Conservation (phyloP, 129 eudicot genomes). For the Chrysanthemum seticuspe region DNA sequence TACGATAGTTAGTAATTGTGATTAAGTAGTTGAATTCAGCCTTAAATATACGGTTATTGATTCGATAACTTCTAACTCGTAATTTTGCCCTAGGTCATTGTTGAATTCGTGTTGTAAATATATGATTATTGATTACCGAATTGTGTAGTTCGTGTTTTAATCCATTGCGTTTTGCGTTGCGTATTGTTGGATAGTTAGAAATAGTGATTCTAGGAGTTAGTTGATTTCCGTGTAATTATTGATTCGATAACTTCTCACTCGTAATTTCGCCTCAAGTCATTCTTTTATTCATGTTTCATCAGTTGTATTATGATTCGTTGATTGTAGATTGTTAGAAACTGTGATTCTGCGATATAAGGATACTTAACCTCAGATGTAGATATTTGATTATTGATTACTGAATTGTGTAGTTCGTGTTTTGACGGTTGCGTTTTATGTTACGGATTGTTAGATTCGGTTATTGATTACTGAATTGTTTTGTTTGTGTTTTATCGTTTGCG, state of each 20-base stretch:
- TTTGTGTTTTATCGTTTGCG: not conserved
- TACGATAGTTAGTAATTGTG: no score
- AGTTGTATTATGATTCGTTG: no score
- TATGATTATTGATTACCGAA: slow-evolving; percentile 5
- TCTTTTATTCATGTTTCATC: no score
- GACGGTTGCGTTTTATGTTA: no score
- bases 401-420: no score
- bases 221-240: not conserved
- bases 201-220: not conserved
- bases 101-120: not conserved
- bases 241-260: no score
- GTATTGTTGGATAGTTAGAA: not conserved
- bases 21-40: not conserved
- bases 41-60: not conserved
- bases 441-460: no score
- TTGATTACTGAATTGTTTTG: not conserved
- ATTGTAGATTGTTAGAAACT: no score
- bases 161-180: not conserved
- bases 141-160: slow-evolving; percentile 1
- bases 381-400: no score
- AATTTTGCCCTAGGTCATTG: not conserved
- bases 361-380: no score
- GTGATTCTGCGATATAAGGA: no score
- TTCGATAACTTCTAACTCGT: not conserved
- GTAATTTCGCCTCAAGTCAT: no score